These are phyloP conservation scores for Daedaleopsis nitida DNA, from an alignment of 768 basidiomycete genomes.

Conservation along the genomic window DNA sequence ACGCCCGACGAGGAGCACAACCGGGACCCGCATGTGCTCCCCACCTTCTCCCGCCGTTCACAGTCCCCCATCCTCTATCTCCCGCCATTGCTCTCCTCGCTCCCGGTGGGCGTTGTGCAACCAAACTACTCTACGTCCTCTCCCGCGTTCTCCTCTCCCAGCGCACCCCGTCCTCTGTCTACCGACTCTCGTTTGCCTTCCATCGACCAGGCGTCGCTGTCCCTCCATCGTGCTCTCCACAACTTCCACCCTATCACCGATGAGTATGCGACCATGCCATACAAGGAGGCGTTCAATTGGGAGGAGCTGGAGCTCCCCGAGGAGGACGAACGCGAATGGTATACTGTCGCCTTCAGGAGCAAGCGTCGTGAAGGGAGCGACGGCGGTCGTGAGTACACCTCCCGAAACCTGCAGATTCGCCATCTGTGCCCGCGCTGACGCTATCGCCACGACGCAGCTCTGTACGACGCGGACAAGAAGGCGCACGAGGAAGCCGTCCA, in stretches of 20 bases:
- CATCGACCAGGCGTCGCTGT: constrained; percentile 83
- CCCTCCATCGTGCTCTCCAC: constrained; percentile 85
- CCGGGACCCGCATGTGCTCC: constrained; percentile 57
- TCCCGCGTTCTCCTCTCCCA: constrained; percentile 21
- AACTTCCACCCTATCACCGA: constrained; percentile 61
- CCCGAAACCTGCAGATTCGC: background rate
- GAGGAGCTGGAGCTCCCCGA: constrained; percentile 61
- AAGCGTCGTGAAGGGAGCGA: constrained; percentile 73
- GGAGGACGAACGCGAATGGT: constrained; percentile 85
- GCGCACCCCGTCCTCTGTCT: constrained; percentile 43
- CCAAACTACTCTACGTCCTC: constrained; percentile 14
- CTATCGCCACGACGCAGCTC: constrained; percentile 42
- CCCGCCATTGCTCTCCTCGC: constrained; percentile 80
- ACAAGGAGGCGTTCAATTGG: constrained; percentile 90
- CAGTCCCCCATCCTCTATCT: constrained; percentile 68
- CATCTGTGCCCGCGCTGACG: background rate
- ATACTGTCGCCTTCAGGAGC: constrained; percentile 88
- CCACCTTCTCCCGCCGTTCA: constrained; percentile 50
- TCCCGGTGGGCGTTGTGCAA: constrained; percentile 48
- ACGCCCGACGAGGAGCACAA: constrained; percentile 3
- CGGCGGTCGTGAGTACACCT: constrained; percentile 51
- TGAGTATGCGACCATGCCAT: constrained; percentile 65
- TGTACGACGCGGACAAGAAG: constrained; percentile 83
- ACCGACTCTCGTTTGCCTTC: constrained; percentile 80
- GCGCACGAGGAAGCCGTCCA: constrained; percentile 94